Conservation (phyloP, 306 rosid species). For the Vigna trinervia region DNA sequence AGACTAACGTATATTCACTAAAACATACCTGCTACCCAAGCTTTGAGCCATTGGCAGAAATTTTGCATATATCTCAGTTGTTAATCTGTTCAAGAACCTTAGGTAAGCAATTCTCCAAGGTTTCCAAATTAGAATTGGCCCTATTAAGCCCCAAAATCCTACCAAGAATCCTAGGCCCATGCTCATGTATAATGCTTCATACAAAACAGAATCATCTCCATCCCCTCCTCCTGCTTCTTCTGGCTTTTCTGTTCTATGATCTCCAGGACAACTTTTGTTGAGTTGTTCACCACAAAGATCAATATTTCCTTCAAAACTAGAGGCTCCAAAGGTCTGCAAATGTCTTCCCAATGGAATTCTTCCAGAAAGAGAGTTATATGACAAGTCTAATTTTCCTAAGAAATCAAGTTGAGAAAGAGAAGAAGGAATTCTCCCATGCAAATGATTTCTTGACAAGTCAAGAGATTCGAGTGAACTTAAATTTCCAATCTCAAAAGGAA, state of each 20-base stretch:
- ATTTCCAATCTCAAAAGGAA: background rate
- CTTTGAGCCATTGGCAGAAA: too few relatives aligned
- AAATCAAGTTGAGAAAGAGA: background rate
- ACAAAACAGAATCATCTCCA: too few relatives aligned
- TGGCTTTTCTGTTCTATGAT: background rate
- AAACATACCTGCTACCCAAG: too few relatives aligned
- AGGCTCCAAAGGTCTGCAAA: background rate
- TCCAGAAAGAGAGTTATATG: constrained; percentile 16
- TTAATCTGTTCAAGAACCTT: too few relatives aligned
- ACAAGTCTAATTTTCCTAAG: background rate
- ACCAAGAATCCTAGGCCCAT: too few relatives aligned
- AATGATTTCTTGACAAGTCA: constrained; percentile 10
- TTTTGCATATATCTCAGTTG: too few relatives aligned
- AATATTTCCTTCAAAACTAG: background rate
- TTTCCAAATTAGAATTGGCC: too few relatives aligned
- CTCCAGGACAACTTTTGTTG: background rate
- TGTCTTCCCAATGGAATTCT: constrained; percentile 8
- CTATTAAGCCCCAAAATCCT: too few relatives aligned
- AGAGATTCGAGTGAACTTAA: background rate
- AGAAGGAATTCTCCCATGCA: background rate
- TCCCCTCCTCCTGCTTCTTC: background rate
- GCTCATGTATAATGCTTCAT: too few relatives aligned
- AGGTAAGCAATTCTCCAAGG: too few relatives aligned
- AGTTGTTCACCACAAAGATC: constrained; percentile 29
- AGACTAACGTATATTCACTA: too few relatives aligned